Conservation (phyloP, 805 yeast species). For the Teunomyces lycoperdinae region DNA sequence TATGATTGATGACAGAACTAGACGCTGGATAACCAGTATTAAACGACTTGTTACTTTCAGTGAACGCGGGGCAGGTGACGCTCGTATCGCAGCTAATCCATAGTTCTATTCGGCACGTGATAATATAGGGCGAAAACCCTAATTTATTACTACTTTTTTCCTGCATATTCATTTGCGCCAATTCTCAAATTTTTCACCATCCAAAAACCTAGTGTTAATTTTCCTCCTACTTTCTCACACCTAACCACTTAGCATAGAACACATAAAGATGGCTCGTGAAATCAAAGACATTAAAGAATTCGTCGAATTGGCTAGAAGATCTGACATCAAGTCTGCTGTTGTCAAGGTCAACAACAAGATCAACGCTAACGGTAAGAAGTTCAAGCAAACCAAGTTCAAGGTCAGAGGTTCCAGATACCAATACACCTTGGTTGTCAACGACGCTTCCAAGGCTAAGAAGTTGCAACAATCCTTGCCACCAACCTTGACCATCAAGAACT, state of each 20-base stretch:
- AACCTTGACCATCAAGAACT: conserved; percentile 65
- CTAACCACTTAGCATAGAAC: conserved; percentile 2
- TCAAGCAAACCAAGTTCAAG: conserved; percentile 97
- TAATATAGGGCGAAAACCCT: neutral
- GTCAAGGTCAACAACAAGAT: conserved; percentile 89
- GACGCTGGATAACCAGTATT: conserved; percentile 73
- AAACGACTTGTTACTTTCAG: conserved; percentile 68
- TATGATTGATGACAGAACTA: conserved; percentile 71
- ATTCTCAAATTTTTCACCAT: conserved; percentile 6
- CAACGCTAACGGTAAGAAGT: conserved; percentile 76
- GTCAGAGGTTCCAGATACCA: conserved; percentile 93
- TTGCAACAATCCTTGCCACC: conserved; percentile 97
- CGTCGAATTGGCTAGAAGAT: conserved; percentile 94
- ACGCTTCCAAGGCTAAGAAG: conserved; percentile 96
- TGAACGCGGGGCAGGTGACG: conserved; percentile 14
- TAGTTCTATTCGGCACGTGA: neutral
- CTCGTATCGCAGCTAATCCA: neutral
- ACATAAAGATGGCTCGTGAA: conserved; percentile 40
- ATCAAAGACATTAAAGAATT: conserved; percentile 96
- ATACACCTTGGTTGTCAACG: conserved; percentile 94
- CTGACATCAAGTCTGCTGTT: conserved; percentile 90
- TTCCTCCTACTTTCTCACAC: conserved; percentile 4
- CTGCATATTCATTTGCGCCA: neutral
- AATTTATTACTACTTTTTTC: neutral
- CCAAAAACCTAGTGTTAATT: conserved; percentile 12